phyloP scores from a whole-genome alignment of 768 basidiomycete genomes.

The Russula vinacea region DNA sequence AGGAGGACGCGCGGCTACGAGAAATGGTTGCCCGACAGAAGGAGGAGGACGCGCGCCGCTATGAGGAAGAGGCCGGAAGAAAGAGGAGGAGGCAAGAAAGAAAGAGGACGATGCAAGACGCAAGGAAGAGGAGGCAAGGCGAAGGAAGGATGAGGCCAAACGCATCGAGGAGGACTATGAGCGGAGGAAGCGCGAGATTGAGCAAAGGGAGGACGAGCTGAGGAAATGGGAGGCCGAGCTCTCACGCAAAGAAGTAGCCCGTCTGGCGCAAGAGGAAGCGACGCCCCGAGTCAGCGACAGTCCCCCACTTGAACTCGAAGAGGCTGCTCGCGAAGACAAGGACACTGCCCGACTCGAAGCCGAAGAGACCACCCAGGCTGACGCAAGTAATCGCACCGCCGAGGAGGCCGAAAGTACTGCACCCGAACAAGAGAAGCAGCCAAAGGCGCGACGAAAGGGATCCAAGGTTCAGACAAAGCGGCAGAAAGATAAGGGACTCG shows the following conservation, averaged over 20 bases:
- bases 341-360: conserved; percentile 9
- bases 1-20: conserved; percentile 32
- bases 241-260: conserved; percentile 17
- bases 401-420: conserved; percentile 13
- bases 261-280: conserved; percentile 10
- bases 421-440: conserved; percentile 16
- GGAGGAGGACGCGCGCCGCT: conserved; percentile 34
- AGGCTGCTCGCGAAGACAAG: conserved; percentile 3
- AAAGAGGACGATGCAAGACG: conserved; percentile 28
- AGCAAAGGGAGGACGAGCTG: conserved; percentile 24
- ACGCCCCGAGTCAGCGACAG: neutral
- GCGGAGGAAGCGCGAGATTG: conserved; percentile 25
- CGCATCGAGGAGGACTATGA: conserved; percentile 36
- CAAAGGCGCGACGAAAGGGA: conserved; percentile 17
- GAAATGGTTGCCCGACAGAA: conserved; percentile 36
- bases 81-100: conserved; percentile 11
- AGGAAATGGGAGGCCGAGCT: conserved; percentile 25
- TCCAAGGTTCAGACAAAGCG: conserved; percentile 24
- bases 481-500: conserved; percentile 30
- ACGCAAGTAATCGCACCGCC: neutral
- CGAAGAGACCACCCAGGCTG: conserved; percentile 10
- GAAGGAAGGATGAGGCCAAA: conserved; percentile 34
- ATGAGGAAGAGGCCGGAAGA: conserved; percentile 36
- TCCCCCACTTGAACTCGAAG: neutral
- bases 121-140: conserved; percentile 34